These are phyloP conservation scores for Sugiyamaella novakii DNA, from an alignment of 1,139 yeast species.

Conservation along the genomic window DNA sequence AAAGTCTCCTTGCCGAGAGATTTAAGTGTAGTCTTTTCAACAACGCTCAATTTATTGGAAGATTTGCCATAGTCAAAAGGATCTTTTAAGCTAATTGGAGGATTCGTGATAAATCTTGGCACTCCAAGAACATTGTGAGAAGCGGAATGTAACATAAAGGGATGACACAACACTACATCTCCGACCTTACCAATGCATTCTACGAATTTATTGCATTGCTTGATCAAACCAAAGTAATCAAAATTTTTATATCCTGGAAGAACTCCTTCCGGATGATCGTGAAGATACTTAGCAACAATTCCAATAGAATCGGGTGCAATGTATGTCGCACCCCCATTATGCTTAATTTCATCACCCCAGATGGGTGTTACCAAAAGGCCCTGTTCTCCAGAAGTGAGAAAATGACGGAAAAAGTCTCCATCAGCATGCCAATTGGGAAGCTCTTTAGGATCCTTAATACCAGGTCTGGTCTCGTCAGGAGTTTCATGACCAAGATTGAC, in stretches of 20 bases:
- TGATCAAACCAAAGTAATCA: constrained; percentile 16
- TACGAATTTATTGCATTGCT: constrained; percentile 19
- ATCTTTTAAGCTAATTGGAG: constrained; percentile 15
- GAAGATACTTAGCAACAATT: constrained; percentile 17
- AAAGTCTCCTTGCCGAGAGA: constrained; percentile 17
- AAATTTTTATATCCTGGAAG: constrained; percentile 18
- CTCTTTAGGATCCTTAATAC: constrained; percentile 15
- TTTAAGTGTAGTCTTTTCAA: constrained; percentile 19
- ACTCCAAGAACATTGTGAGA: constrained; percentile 20
- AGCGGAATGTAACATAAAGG: constrained; percentile 23
- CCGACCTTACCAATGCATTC: constrained; percentile 22
- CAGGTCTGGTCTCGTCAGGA: constrained; percentile 4
- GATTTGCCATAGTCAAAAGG: constrained; percentile 19
- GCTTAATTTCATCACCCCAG: constrained; percentile 22
- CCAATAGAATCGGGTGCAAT: constrained; percentile 23
- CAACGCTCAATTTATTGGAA: constrained; percentile 13
- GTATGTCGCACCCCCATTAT: constrained; percentile 21
- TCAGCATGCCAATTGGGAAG: constrained; percentile 23
- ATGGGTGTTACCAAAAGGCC: constrained; percentile 22
- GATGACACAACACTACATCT: constrained; percentile 21
- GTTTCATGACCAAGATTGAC: constrained; percentile 23
- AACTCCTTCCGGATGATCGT: constrained; percentile 21
- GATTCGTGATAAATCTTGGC: constrained; percentile 22
- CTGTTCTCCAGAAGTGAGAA: constrained; percentile 21
- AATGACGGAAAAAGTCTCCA: constrained; percentile 23